A percentile compares a stretch with the other conserved stretches of the same genome.
Evolutionary conservation across 495 filamentous ascomycete genomes (phyloP).

Genomic region (Lindgomyces ingoldianus): DNA sequence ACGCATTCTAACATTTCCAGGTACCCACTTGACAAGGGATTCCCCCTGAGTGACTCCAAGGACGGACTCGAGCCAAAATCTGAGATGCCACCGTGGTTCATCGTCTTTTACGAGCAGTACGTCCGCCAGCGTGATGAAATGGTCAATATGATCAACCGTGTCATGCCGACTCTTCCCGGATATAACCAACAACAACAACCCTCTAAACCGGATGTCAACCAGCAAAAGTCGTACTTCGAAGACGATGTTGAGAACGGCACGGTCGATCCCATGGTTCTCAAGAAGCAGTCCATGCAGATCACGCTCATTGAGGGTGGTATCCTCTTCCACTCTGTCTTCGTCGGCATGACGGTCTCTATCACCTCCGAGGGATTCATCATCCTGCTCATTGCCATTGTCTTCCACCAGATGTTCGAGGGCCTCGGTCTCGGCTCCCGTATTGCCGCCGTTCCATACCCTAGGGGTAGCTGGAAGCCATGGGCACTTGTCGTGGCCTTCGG

Average conservation of each 20-base stretch:
- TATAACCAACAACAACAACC: constrained; percentile 26
- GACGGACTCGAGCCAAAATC: constrained; percentile 43
- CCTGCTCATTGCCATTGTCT: constrained; percentile 39
- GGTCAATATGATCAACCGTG: constrained; percentile 49
- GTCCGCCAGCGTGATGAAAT: constrained; percentile 55
- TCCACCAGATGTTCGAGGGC: constrained; percentile 40
- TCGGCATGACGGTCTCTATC: constrained; percentile 40
- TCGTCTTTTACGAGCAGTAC: constrained; percentile 59
- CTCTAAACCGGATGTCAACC: constrained; percentile 4
- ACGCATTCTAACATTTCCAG: too few species aligned
- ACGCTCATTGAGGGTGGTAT: constrained; percentile 59
- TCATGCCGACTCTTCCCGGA: constrained; percentile 21
- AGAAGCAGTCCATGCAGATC: constrained; percentile 55
- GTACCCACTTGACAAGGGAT: constrained; percentile 25
- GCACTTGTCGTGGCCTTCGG: constrained; percentile 64
- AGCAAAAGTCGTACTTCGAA: constrained; percentile 31
- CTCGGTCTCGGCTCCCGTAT: constrained; percentile 47
- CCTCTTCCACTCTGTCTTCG: constrained; percentile 47
- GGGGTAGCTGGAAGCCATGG: constrained; percentile 59
- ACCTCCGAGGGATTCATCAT: constrained; percentile 35
- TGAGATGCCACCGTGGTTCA: constrained; percentile 58
- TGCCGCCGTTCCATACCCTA: constrained; percentile 55
- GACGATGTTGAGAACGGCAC: constrained; percentile 45
- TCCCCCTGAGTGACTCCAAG: constrained; percentile 10
- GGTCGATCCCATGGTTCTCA: constrained; percentile 50